Base-by-base conservation (phyloP, 2,329 filamentous ascomycete genomes). In the Macrophomina tecta region DNA sequence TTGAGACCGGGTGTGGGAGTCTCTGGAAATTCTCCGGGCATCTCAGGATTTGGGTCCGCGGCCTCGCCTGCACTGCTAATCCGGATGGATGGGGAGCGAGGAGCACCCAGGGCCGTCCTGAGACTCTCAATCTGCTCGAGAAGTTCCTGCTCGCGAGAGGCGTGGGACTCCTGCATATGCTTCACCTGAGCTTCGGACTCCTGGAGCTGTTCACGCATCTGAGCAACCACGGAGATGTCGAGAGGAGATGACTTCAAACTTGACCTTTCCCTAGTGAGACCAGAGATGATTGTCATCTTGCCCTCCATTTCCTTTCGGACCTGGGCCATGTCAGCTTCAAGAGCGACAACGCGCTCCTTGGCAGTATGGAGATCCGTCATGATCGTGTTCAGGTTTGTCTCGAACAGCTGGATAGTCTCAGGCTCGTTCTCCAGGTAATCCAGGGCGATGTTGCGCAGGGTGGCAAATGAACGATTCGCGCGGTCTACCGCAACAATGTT, bases 221-320 rank as follows among this genome's bases (percentile, higher is more conserved):
- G 90, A 4, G 92, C 91, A 38, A 98, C 90, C 70, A 97, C 89
- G 0, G 92, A 94, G 76, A 97, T 96, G 75, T 99, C 95, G 75
- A 97, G 90, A 7, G 93, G 91, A 30, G 91, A 91, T 2, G 85
- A 84, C 76, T 94, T 93, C 81, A 97, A 85, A 80, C 93, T 97
- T 3, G 93, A 94, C 68, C 96, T 86, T 79, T 99, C 96, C 64
- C 95, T 90, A 3, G 95, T 97, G 69, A 99, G 84, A 6, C 95
- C 95, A 36, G 93, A 92, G 72, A 99, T 98, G 75, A 99, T 94
- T 36, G 92, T 92, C 84, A 94, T 93, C 86, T 99, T 99, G 69
- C 87, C 90, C 76, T 99, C 95, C 90, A 98, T 97, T 78, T 99
- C 95, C 82, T 93, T 97, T 82, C 92, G 95, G 28, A 93, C 88